These are phyloP conservation scores for Chrysoporthe deuterocubensis DNA, from an alignment of 2,329 filamentous ascomycete species.

Conservation along the genomic window DNA sequence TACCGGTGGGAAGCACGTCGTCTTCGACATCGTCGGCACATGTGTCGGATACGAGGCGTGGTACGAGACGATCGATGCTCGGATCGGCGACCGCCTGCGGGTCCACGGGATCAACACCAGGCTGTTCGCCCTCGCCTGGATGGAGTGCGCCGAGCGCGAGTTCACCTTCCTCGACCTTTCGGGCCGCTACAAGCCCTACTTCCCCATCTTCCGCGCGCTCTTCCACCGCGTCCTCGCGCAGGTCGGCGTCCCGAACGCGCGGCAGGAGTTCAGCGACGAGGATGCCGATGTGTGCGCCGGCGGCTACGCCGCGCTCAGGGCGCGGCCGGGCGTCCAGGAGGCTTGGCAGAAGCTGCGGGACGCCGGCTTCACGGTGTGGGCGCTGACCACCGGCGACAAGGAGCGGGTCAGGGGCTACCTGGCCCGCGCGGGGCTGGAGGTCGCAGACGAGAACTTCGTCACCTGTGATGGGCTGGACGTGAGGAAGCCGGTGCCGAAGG, in stretches of 20 bases:
- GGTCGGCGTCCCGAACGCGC: conserved; percentile 47
- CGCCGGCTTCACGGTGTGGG: conserved; percentile 57
- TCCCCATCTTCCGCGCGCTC: conserved; percentile 45
- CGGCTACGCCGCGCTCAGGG: conserved; percentile 42
- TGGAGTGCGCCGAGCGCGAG: conserved; percentile 51
- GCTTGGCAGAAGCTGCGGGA: conserved; percentile 47
- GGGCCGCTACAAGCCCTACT: conserved; percentile 47
- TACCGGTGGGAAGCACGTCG: conserved; percentile 45
- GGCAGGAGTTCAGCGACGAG: conserved; percentile 45
- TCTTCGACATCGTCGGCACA: conserved; percentile 59
- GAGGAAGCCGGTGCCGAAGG: conserved; percentile 53
- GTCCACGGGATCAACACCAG: conserved; percentile 44
- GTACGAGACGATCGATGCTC: conserved; percentile 44
- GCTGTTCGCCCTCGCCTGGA: conserved; percentile 51
- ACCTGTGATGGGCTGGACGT: conserved; percentile 53
- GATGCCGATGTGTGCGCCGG: conserved; percentile 46
- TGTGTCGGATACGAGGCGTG: conserved; percentile 51
- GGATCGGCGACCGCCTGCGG: conserved; percentile 46
- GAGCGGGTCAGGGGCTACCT: conserved; percentile 58
- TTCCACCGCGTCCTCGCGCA: conserved; percentile 54
- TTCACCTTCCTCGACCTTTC: conserved; percentile 54
- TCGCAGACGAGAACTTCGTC: conserved; percentile 55
- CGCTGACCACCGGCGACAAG: conserved; percentile 55
- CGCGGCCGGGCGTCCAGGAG: conserved; percentile 46
- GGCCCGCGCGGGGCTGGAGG: conserved; percentile 48